Conservation (phyloP, 192 early-diverging fungal species). For the Phlyctochytrium arcticum region DNA sequence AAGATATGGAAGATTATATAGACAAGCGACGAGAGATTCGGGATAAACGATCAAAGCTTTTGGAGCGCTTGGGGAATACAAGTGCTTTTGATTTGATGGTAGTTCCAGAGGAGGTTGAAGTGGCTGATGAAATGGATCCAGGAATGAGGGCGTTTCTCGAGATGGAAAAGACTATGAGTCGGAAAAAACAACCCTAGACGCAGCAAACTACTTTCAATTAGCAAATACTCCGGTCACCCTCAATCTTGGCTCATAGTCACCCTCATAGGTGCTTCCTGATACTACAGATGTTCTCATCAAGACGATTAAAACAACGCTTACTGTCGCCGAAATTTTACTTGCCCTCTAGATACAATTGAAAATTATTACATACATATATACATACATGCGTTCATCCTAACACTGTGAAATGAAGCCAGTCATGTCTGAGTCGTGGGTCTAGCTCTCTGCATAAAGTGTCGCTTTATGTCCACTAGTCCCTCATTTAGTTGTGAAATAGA, state of each 20-base stretch:
- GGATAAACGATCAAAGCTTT: not conserved
- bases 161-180: slow-evolving; percentile 11
- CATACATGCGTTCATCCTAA: too few species aligned
- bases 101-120: not conserved
- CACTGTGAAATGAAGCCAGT: too few species aligned
- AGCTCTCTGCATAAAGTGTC: slow-evolving; percentile 12
- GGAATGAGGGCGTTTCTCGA: slow-evolving; percentile 12
- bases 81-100: not conserved
- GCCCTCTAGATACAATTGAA: too few species aligned
- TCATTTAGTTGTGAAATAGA: slow-evolving; percentile 36
- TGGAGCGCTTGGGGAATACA: not conserved
- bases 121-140: not conserved
- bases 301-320: too few species aligned
- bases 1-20: slow-evolving; percentile 3
- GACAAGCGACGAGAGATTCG: not conserved
- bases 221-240: too few species aligned
- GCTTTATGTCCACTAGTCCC: slow-evolving; percentile 31
- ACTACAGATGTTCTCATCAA: too few species aligned
- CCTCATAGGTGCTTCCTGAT: too few species aligned
- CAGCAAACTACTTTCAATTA: too few species aligned
- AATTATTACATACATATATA: too few species aligned
- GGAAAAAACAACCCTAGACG: not conserved
- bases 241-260: too few species aligned
- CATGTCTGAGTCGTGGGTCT: too few species aligned
- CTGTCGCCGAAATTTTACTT: too few species aligned